Conservation (phyloP, 2,329 filamentous ascomycete genomes). For the Penicillium frequentans region DNA sequence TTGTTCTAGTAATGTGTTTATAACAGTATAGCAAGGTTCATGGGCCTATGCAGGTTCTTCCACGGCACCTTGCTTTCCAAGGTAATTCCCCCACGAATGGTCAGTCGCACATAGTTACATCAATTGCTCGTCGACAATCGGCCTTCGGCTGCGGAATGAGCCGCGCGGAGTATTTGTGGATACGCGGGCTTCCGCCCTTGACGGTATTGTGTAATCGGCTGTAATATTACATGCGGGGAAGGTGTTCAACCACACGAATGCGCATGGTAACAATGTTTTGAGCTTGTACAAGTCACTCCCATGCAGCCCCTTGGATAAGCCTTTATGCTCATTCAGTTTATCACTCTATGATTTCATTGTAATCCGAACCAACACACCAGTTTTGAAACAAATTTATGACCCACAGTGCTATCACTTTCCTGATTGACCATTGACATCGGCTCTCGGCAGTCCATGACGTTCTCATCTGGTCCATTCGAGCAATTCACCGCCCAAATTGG, state of each 20-base stretch:
- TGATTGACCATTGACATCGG: slow-evolving; percentile 5
- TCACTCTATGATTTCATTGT: neutral
- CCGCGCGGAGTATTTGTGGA: slow-evolving; percentile 4
- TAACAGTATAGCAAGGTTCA: too few relatives aligned
- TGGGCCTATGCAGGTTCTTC: too few relatives aligned
- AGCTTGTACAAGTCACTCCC: neutral
- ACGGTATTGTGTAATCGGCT: neutral
- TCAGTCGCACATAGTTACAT: too few relatives aligned
- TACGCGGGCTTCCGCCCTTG: neutral
- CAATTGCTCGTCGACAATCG: neutral
- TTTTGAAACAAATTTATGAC: neutral
- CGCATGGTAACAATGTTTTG: neutral
- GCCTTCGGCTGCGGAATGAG: slow-evolving; percentile 6
- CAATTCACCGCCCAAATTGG: slow-evolving; percentile 1
- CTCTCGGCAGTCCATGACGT: slow-evolving; percentile 19
- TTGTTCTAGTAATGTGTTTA: too few relatives aligned
- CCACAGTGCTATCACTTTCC: neutral
- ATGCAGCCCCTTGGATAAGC: neutral
- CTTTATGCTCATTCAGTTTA: neutral
- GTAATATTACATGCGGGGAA: slow-evolving; percentile 13
- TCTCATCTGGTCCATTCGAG: neutral
- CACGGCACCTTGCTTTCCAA: neutral
- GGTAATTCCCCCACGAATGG: too few relatives aligned
- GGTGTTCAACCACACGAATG: neutral
- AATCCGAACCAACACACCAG: neutral